A percentile compares a stretch with the other conserved stretches of the same genome.
These are phyloP conservation scores for Adansonia madagascariensis DNA, from an alignment of 441 rosid genomes.

Conservation along the genomic window DNA sequence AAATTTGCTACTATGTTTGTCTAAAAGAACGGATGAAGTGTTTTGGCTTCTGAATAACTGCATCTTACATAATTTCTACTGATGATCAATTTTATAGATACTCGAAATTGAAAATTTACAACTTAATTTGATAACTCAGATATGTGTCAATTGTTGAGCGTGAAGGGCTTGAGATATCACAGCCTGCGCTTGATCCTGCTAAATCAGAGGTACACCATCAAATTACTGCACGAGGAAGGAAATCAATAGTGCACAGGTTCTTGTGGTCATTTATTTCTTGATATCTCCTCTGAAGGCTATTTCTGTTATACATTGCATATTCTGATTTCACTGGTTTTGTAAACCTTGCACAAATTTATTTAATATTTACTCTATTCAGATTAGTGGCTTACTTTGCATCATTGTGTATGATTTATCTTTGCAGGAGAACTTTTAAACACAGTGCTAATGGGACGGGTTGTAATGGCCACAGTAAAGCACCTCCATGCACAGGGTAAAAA, in stretches of 20 bases:
- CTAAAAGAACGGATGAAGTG: not conserved
- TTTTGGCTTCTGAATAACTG: constrained; percentile 14
- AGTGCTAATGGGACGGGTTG: constrained; percentile 45
- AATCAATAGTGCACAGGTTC: constrained; percentile 66
- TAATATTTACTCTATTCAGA: not conserved
- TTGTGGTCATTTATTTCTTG: constrained; percentile 16
- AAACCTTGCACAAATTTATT: not conserved
- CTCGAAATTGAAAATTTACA: not conserved
- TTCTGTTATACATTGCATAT: not conserved
- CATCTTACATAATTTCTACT: not conserved
- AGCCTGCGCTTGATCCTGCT: constrained; percentile 58
- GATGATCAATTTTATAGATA: not conserved
- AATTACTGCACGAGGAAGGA: constrained; percentile 64
- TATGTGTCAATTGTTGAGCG: constrained; percentile 52
- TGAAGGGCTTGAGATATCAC: constrained; percentile 35
- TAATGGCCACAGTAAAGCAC: constrained; percentile 50
- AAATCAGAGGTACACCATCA: constrained; percentile 76
- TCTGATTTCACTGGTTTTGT: not conserved
- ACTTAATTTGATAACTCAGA: constrained; percentile 35
- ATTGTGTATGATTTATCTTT: constrained; percentile 7
- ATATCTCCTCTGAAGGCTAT: constrained; percentile 1
- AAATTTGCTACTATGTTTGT: not conserved
- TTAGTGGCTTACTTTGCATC: constrained; percentile 12
- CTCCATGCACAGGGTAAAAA: constrained; percentile 76
- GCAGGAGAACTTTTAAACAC: constrained; percentile 62